Percentiles rank a stretch among this genome's conserved stretches.
phyloP scores from a whole-genome alignment of 768 basidiomycete genomes.

The Xerocomellus chrysenteron region DNA sequence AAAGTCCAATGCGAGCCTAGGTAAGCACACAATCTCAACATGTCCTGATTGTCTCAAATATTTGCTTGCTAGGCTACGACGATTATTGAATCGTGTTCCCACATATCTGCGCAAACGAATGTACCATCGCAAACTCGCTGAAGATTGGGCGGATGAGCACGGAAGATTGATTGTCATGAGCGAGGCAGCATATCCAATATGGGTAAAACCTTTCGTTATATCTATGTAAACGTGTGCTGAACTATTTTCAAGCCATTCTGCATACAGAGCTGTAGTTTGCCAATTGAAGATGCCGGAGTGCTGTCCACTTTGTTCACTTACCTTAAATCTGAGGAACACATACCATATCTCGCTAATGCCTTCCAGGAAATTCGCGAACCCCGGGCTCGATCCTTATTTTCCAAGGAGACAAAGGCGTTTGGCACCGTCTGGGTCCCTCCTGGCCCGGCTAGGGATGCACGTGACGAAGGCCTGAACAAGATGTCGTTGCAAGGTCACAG shows the following conservation, averaged over 20 bases:
- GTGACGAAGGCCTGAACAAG: constrained; percentile 39
- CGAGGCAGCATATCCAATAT: constrained; percentile 60
- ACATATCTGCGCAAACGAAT: constrained; percentile 41
- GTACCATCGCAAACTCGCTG: constrained; percentile 39
- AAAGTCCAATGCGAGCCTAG: constrained; percentile 39
- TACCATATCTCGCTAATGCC: constrained; percentile 50
- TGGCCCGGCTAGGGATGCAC: constrained; percentile 46
- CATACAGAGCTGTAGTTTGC: constrained; percentile 37
- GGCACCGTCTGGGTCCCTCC: constrained; percentile 41
- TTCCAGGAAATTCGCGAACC: constrained; percentile 61
- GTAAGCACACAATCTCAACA: constrained; percentile 25
- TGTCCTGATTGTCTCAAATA: neutral
- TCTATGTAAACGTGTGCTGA: neutral
- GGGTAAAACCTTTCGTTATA: constrained; percentile 34
- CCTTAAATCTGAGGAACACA: constrained; percentile 46
- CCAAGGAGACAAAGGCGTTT: constrained; percentile 46
- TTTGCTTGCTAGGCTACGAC: constrained; percentile 36
- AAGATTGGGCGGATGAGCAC: constrained; percentile 51
- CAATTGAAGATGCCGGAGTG: constrained; percentile 36
- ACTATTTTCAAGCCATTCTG: constrained; percentile 44
- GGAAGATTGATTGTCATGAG: constrained; percentile 55
- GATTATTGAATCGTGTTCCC: constrained; percentile 36
- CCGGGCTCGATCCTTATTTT: constrained; percentile 43
- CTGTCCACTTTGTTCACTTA: constrained; percentile 39
- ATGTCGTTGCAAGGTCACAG: constrained; percentile 31